Evolutionary conservation across 1,284 basidiomycete species (phyloP), one percentile per base, ranked within the genome.

Genomic region (Leccinum pallidistipes): DNA sequence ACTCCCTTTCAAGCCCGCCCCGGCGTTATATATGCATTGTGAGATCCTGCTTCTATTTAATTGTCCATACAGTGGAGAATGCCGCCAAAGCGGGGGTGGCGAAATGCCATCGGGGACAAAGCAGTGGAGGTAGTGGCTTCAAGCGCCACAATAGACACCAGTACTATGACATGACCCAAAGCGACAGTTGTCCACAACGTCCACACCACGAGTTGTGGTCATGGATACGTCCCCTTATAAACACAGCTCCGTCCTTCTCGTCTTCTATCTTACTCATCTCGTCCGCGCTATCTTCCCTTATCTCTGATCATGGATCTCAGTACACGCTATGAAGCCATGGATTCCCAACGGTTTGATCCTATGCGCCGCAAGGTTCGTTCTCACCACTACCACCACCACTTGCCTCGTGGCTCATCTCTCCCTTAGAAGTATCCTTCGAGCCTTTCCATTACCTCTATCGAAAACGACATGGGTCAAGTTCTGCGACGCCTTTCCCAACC

Each of bases 331-430:
- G 57, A 65, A 56, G 59, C 68, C 64, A 74, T 73, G 71, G 67
- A 74, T 54, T 65, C 66, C 21, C 71, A 73, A 45, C 63, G 73
- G 61, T 73, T 72, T 34, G 74, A 73, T 68, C 71, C 73, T 60
- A 71, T 74, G 64, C 65, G 64, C 52, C 58, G 59, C 61, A 64
- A 62, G 62, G 74, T 75, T 18, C 29, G 70, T 72, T 62, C 50
- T 55, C 57, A 56, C 58, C 53, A 62, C 56, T 51, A 63, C 57
- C 60, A 52, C 51, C 49, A 14, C 8, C 16, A 47, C 56, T 63
- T 38, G n/a, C 62, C 70, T 70, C 55, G 57, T 60, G 56, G 27
- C 62, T 71, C 63, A 74, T 60, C 49, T 62, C 53, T 65, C 51
- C 29, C 55, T 54, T 57, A 71, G 74, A 71, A 64, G 43, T 58